A percentile compares a stretch with the other conserved stretches of the same genome.
Conservation (phyloP, 345 rosid species). For the Durio zibethinus region DNA sequence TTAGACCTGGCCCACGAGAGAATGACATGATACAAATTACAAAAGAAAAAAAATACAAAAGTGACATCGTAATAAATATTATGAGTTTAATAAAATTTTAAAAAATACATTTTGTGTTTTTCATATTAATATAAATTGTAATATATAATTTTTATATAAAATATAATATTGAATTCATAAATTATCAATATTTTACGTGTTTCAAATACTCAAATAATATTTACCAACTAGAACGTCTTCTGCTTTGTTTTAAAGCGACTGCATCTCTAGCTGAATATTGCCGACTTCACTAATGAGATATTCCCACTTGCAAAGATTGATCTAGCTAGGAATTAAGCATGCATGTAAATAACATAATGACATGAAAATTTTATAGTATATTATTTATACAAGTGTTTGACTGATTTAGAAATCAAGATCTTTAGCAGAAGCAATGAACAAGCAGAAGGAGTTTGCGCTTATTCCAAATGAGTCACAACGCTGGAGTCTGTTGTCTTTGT, state of each 20-base stretch:
- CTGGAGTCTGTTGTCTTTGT: neutral
- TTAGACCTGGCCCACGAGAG: no score
- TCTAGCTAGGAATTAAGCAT: neutral
- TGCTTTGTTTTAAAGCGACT: neutral
- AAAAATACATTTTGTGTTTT: no score
- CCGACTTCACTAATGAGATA: neutral
- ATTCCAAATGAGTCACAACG: neutral
- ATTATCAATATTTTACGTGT: no score
- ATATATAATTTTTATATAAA: no score
- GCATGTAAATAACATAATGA: neutral
- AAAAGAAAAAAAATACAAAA: no score
- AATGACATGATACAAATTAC: no score
- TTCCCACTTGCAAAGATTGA: neutral
- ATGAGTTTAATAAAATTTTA: no score
- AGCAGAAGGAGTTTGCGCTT: neutral
- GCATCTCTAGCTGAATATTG: neutral
- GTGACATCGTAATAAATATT: no score
- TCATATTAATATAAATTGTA: no score
- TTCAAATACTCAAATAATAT: no score
- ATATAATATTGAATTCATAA: no score
- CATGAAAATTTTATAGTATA: neutral
- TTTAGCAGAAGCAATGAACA: neutral
- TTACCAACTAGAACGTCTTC: neutral
- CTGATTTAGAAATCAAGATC: constrained; percentile 20
- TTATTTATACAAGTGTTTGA: constrained; percentile 22